These are phyloP conservation scores for Rutstroemia sydowiana DNA, from an alignment of 2,329 filamentous ascomycete species.

Conservation along the genomic window DNA sequence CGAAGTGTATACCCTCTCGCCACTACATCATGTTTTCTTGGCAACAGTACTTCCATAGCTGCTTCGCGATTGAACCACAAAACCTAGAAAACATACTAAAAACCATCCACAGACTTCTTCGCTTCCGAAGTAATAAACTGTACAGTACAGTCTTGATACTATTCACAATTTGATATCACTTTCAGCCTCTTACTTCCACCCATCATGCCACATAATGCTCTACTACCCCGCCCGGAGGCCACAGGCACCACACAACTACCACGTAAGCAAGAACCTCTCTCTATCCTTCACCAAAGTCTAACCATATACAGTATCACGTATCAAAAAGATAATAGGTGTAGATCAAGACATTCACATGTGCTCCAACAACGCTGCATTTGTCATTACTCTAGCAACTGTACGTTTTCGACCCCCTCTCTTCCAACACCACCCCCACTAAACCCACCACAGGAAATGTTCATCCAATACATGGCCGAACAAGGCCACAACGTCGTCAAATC, in stretches of 20 bases:
- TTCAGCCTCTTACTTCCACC: not conserved
- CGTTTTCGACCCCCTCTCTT: slow-evolving; percentile 22
- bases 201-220: slow-evolving; percentile 84
- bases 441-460: slow-evolving; percentile 74
- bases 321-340: slow-evolving; percentile 89
- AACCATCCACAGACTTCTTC: no score
- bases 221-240: slow-evolving; percentile 70
- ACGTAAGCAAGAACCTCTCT: slow-evolving; percentile 46
- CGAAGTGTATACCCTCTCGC: no score
- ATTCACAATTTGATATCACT: not conserved
- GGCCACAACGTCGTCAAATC: slow-evolving; percentile 82
- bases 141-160: not conserved
- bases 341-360: slow-evolving; percentile 81
- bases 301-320: slow-evolving; percentile 64
- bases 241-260: slow-evolving; percentile 82
- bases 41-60: no score
- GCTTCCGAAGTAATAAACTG: no score
- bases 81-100: no score
- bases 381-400: slow-evolving; percentile 84
- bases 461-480: slow-evolving; percentile 82
- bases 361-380: slow-evolving; percentile 89
- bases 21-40: no score
- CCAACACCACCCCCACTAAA: not conserved
- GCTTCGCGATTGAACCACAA: no score
- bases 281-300: slow-evolving; percentile 4